Conservation (phyloP, 495 filamentous ascomycete species). For the Ramalina intermedia region DNA sequence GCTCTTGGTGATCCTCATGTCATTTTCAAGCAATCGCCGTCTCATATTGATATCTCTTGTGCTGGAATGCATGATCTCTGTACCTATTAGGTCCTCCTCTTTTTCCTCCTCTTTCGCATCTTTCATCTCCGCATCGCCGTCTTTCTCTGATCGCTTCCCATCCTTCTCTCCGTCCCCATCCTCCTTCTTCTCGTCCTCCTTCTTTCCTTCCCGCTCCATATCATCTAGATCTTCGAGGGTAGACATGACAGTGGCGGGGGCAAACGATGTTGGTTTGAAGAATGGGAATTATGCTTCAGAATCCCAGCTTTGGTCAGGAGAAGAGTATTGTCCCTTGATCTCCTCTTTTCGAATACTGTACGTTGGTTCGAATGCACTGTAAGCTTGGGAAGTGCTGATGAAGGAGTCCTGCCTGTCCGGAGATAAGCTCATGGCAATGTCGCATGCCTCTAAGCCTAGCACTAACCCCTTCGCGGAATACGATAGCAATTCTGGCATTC, state of each 20-base stretch:
- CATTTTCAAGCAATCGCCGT: conserved; percentile 83
- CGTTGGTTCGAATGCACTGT: no score
- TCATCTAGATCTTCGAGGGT: conserved; percentile 76
- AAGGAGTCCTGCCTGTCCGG: not conserved
- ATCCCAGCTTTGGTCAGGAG: no score
- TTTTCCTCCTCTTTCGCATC: conserved; percentile 51
- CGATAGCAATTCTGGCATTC: no score
- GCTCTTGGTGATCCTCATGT: conserved; percentile 96
- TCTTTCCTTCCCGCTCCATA: conserved; percentile 47
- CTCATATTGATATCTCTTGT: conserved; percentile 85
- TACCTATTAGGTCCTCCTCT: conserved; percentile 71
- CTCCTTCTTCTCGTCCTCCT: conserved; percentile 65
- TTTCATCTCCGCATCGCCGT: conserved; percentile 83
- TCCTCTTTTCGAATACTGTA: no score
- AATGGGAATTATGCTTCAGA: no score
- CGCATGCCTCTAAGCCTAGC: no score
- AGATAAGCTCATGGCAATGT: not conserved
- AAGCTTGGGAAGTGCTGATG: no score
- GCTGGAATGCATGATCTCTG: conserved; percentile 77
- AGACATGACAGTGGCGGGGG: conserved; percentile 43
- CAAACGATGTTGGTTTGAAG: no score
- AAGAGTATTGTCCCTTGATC: no score
- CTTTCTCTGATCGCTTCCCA: conserved; percentile 42
- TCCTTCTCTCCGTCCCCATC: conserved; percentile 34
- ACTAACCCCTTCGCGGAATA: no score